Evolutionary conservation across 495 filamentous ascomycete species (phyloP).

Genomic region (Rusavskia elegans): DNA sequence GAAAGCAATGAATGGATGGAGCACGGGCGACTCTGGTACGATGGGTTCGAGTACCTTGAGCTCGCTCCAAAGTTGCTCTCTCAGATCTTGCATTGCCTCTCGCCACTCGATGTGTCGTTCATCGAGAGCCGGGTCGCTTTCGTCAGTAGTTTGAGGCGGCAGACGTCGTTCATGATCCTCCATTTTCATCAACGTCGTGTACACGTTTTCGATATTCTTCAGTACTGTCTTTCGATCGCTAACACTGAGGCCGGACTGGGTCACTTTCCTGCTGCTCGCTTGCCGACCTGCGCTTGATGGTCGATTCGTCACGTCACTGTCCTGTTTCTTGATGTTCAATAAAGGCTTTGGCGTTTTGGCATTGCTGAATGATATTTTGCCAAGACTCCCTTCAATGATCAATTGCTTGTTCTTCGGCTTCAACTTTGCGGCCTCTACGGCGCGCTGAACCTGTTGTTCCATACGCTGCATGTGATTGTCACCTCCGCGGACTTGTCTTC

Average conservation of each 20-base stretch:
- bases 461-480: slow-evolving; percentile 98
- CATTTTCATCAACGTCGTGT: slow-evolving; percentile 74
- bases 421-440: slow-evolving; percentile 89
- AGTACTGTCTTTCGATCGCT: slow-evolving; percentile 72
- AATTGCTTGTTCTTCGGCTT: slow-evolving; percentile 96
- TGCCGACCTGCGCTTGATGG: slow-evolving; percentile 27
- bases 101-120: slow-evolving; percentile 58
- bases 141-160: slow-evolving; percentile 49
- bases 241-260: slow-evolving; percentile 25
- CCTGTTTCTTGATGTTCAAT: slow-evolving; percentile 86
- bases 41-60: slow-evolving; percentile 88
- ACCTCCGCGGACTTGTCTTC: slow-evolving; percentile 55
- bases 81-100: slow-evolving; percentile 51
- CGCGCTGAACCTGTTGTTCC: slow-evolving; percentile 96
- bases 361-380: slow-evolving; percentile 98
- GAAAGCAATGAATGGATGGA: slow-evolving; percentile 94
- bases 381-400: slow-evolving; percentile 94
- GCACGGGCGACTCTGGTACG: slow-evolving; percentile 45
- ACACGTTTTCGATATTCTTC: slow-evolving; percentile 71
- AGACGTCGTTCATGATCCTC: slow-evolving; percentile 89
- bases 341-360: slow-evolving; percentile 89
- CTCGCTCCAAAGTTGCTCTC: slow-evolving; percentile 63
- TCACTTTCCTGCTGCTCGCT: slow-evolving; percentile 31
- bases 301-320: slow-evolving; percentile 36
- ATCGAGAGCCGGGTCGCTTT: slow-evolving; percentile 42